Percentiles rank a stretch among this genome's conserved stretches.
These are phyloP conservation scores for Plasmodium gonderi DNA, from an alignment of 169 alveolate species.

Conservation along the genomic window DNA sequence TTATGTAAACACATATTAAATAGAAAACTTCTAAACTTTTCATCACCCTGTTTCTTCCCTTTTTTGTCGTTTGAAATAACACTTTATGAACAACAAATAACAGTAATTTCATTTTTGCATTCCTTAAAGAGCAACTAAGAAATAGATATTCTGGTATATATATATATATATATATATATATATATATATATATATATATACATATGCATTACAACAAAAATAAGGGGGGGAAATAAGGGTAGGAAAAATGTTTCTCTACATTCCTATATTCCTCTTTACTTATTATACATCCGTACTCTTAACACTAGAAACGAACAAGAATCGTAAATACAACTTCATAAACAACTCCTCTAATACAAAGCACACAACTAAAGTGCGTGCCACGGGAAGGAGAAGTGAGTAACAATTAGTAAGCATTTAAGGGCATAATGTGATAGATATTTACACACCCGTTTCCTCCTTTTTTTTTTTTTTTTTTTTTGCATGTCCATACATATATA, in stretches of 20 bases:
- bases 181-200: too few species aligned
- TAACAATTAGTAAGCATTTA: background rate
- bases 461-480: too few species aligned
- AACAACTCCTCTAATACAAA: slow-evolving; percentile 10
- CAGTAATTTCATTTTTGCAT: background rate
- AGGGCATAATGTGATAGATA: background rate
- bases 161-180: background rate
- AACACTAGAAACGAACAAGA: slow-evolving; percentile 26
- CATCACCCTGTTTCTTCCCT: background rate
- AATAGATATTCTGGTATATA: background rate
- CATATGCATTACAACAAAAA: background rate
- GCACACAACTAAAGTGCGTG: slow-evolving; percentile 52
- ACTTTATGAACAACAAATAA: background rate
- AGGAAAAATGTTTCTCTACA: slow-evolving; percentile 36
- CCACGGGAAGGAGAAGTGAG: slow-evolving; percentile 38
- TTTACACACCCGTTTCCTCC: too few species aligned
- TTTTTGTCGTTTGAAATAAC: background rate
- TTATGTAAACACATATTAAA: background rate
- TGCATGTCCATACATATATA: too few species aligned
- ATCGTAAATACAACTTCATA: slow-evolving; percentile 36
- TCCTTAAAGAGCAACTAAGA: background rate
- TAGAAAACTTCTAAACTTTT: background rate
- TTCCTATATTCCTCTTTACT: background rate
- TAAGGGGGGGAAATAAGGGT: background rate
- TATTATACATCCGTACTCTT: slow-evolving; percentile 1